A percentile compares a stretch with the other conserved stretches of the same genome.
phyloP scores from a whole-genome alignment of 805 yeast species.

The Sugiyamaella marilandica region DNA sequence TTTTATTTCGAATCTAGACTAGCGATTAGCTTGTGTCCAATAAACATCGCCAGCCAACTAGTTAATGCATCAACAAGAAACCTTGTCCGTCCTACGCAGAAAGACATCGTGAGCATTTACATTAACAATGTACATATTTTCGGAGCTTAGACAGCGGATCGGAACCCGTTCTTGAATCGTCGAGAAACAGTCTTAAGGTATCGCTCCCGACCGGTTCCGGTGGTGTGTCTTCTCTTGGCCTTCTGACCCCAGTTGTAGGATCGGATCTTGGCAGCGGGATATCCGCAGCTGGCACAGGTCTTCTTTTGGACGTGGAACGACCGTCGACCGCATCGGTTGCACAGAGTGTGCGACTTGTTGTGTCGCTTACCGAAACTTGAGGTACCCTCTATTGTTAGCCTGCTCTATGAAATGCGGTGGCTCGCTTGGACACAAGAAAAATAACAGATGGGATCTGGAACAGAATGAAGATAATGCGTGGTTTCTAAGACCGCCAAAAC shows the following conservation, averaged over 20 bases:
- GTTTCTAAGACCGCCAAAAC: neutral
- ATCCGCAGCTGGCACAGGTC: slow-evolving; percentile 98
- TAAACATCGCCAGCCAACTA: too few species aligned
- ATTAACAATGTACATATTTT: neutral
- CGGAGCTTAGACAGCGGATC: slow-evolving; percentile 52
- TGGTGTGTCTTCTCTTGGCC: slow-evolving; percentile 99
- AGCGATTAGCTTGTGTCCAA: too few species aligned
- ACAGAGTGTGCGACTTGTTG: slow-evolving; percentile 98
- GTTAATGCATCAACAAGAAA: too few species aligned
- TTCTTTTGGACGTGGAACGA: slow-evolving; percentile 99
- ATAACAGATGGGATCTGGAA: neutral
- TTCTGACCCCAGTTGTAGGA: slow-evolving; percentile 94
- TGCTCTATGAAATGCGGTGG: neutral
- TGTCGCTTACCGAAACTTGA: slow-evolving; percentile 99
- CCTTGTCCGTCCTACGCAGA: too few species aligned
- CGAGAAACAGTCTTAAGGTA: slow-evolving; percentile 95
- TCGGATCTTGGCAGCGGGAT: slow-evolving; percentile 98
- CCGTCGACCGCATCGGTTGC: slow-evolving; percentile 96
- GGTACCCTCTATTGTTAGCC: slow-evolving; percentile 67
- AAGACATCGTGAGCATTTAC: slow-evolving; percentile 3
- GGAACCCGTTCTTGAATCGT: slow-evolving; percentile 99
- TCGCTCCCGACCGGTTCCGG: slow-evolving; percentile 99
- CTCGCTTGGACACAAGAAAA: neutral
- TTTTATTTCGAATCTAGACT: too few species aligned
- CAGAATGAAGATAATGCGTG: neutral